Percentiles rank a stretch among this genome's conserved stretches.
These are phyloP conservation scores for Phytophthora nicotianae DNA, from an alignment of 352 stramenopile species.

Conservation along the genomic window DNA sequence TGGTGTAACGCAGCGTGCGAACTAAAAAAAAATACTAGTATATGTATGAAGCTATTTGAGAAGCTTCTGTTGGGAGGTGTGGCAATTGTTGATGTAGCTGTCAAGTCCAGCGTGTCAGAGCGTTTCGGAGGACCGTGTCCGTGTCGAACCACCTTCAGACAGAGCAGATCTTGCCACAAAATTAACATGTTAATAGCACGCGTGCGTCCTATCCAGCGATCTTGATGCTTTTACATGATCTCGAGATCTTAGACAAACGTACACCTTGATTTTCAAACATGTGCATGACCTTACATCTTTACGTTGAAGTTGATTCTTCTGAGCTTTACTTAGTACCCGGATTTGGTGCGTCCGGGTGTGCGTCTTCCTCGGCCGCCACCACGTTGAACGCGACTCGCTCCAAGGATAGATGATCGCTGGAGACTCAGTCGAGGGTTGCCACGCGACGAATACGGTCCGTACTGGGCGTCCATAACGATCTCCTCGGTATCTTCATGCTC, in stretches of 20 bases:
- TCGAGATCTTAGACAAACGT: background rate
- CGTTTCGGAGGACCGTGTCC: background rate
- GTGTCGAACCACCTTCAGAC: background rate
- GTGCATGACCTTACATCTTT: background rate
- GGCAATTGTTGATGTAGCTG: background rate
- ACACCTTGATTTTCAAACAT: constrained; percentile 5
- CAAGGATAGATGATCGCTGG: constrained; percentile 16
- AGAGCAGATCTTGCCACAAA: background rate
- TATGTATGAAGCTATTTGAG: background rate
- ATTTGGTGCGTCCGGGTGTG: constrained; percentile 3
- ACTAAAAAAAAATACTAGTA: too few relatives aligned
- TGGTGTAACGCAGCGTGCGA: too few relatives aligned
- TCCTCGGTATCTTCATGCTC: constrained; percentile 39
- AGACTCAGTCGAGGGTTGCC: constrained; percentile 16
- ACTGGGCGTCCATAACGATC: constrained; percentile 46
- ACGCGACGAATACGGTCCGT: constrained; percentile 25
- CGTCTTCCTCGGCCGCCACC: constrained; percentile 15
- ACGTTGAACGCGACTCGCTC: constrained; percentile 15
- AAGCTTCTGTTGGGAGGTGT: background rate
- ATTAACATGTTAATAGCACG: background rate
- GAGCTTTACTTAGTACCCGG: background rate
- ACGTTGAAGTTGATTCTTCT: constrained; percentile 5
- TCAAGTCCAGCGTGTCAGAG: background rate
- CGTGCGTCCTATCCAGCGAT: background rate
- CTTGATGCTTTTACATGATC: background rate